Percentiles rank a stretch among this genome's conserved stretches.
phyloP scores from a whole-genome alignment of 768 basidiomycete species.

The Guyanaporus albipodus region DNA sequence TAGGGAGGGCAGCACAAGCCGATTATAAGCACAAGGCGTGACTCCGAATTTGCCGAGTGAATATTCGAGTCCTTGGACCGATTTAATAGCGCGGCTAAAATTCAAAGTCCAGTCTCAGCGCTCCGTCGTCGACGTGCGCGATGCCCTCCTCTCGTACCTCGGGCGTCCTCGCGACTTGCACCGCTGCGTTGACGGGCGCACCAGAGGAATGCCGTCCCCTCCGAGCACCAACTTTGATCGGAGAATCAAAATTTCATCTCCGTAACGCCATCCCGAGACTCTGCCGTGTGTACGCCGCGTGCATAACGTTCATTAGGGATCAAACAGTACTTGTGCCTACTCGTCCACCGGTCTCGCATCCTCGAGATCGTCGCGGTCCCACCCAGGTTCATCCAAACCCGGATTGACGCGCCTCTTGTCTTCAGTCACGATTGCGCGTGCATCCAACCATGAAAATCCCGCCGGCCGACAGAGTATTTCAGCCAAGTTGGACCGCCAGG shows the following conservation, averaged over 20 bases:
- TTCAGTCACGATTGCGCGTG: conserved; percentile 54
- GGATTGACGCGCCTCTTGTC: conserved; percentile 78
- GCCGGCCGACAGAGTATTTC: conserved; percentile 78
- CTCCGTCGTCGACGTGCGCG: conserved; percentile 6
- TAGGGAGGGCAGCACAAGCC: conserved; percentile 29
- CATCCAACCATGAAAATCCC: conserved; percentile 78
- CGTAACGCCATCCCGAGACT: conserved; percentile 3
- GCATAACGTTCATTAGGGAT: neutral
- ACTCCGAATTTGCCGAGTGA: conserved; percentile 33
- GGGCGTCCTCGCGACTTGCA: conserved; percentile 11
- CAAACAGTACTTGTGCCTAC: conserved; percentile 4
- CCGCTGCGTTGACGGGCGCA: conserved; percentile 6
- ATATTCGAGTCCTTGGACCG: conserved; percentile 7
- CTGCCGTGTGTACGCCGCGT: conserved; percentile 5
- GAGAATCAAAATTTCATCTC: conserved; percentile 22
- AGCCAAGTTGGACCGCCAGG: conserved; percentile 67
- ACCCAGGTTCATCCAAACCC: conserved; percentile 39
- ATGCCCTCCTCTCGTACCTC: conserved; percentile 19
- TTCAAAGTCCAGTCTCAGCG: conserved; percentile 8
- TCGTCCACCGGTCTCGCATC: conserved; percentile 10
- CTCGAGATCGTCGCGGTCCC: conserved; percentile 26
- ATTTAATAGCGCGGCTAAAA: conserved; percentile 1
- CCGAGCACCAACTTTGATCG: conserved; percentile 21
- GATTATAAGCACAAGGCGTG: conserved; percentile 21
- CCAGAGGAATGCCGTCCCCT: conserved; percentile 27